Base-by-base conservation (phyloP, 192 early-diverging fungal species). In the Funneliformis geosporum region DNA sequence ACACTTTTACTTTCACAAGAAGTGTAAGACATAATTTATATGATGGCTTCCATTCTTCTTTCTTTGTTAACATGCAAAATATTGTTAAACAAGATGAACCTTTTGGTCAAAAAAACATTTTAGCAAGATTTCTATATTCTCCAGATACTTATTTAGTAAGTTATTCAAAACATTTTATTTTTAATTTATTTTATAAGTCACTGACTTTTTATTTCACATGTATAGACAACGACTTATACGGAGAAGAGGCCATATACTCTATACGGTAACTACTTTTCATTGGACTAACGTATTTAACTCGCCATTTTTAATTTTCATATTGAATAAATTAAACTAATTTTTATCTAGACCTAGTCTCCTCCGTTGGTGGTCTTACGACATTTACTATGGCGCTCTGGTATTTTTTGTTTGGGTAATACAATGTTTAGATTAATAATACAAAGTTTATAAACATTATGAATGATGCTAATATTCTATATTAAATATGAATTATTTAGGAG, bases 11-110 rank as follows among this genome's bases (percentile, higher is more conserved):
- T 33, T 65, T 65, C 27, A 65, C 62, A 11, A 33, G 23, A 1
- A 33, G 10, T 14, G 62, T 27, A 65, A 65, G 62, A 65, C 1
- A 11, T 0, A 25, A 33, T 65, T 7, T 11, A n/a, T 27, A 33
- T 12, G 27, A 65, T 16, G 12, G 4, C 0, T 2, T 14, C 14
- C 12, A 65, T 65, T 65, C 28, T 25, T 65, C 25, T 27, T 65
- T 65, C 27, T 14, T 16, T 65, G 62, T 65, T 65, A 65, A 65
- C 14, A 65, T 12, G 9, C 62, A 65, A 65, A 65, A 65, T 65
- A 14, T 2, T 25, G 8, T 33, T 65, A 0, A 0, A 14, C 33
- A 33, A 33, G 33, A 5, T 28, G 27, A 27, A 33, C 33, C 2
- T 16, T 64, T 64, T 11, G 61, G 0, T 2, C 12, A 65, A 27